These are phyloP conservation scores for Elsinoe arachidis DNA, from an alignment of 2,329 filamentous ascomycete genomes.

Conservation along the genomic window DNA sequence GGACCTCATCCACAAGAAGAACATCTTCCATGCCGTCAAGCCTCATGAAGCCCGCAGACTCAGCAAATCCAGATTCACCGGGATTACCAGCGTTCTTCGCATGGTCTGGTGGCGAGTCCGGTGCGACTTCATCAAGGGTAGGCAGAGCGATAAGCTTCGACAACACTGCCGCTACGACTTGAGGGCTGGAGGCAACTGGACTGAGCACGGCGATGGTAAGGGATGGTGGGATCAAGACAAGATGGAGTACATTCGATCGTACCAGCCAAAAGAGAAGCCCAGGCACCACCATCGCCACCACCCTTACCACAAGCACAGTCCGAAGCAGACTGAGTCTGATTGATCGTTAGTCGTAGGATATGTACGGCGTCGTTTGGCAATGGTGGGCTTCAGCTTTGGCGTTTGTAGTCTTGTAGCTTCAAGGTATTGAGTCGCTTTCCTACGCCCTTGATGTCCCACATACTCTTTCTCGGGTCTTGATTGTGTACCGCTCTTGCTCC, in stretches of 20 bases:
- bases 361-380: neutral
- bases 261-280: neutral
- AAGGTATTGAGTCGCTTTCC: neutral
- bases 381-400: neutral
- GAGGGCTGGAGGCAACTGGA: neutral
- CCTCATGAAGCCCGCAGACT: conserved; percentile 6
- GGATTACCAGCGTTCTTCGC: neutral
- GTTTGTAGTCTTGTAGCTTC: neutral
- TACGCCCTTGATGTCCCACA: neutral
- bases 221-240: conserved; percentile 7
- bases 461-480: too few species aligned
- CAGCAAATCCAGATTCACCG: neutral
- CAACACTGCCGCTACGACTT: neutral
- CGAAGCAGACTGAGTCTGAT: neutral
- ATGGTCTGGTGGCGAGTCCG: conserved; percentile 12
- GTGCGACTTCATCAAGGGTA: conserved; percentile 12
- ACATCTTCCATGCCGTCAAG: neutral
- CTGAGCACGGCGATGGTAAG: conserved; percentile 3
- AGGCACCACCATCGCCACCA: neutral
- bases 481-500: too few species aligned
- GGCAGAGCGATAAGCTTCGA: conserved; percentile 1
- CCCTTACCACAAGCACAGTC: neutral
- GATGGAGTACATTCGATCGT: conserved; percentile 7
- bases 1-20: neutral
- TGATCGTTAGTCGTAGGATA: too few species aligned